Base-by-base conservation (phyloP, 2,329 filamentous ascomycete genomes). In the Fusarium pininemorale region DNA sequence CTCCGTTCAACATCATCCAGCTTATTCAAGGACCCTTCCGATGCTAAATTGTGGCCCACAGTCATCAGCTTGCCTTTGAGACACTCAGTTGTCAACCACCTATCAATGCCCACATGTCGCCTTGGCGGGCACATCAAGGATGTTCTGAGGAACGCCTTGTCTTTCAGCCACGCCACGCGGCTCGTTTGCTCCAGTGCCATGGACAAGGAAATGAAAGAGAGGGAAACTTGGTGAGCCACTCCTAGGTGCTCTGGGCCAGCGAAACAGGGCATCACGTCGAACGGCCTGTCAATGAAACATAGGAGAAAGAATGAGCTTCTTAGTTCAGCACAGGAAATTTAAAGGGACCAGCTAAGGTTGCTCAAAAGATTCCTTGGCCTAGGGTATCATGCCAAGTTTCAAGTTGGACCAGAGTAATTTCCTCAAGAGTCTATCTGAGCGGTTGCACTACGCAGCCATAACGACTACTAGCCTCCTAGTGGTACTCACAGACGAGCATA, bases 351-450 rank as follows among this genome's bases (percentile, higher is more conserved):
- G 30, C 41, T n/a, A 28, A 63, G 38, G 16, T 48, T 56, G 26
- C 37, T 26, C 18, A 63, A 51, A 32, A 44, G 51, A 42, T 50
- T 66, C 14, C 41, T 48, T 42, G 38, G 35, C 56, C 30, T 22
- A 72, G 45, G 18, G 56, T 47, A 65, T 68, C 58, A 55, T 61
- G 50, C 62, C 50, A 64, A 60, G 66, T 74, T 74, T 74, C 71
- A 72, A 55, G 38, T 48, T 72, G 71, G 72, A 61, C 63, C 71
- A 61, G 14, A 20, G 60, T 61, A 72, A 74, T 72, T 62, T 74
- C 71, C 66, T 72, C 26, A 37, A 37, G 35, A 47, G 38, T 48
- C 30, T 57, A 55, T 51, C 50, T 47, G 47, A 66, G 44, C 53
- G 26, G 48, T 45, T 58, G 62, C 50, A 39, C 47, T 53, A 51